Evolutionary conservation across 2,329 filamentous ascomycete species (phyloP), one percentile per base, ranked within the genome.

Genomic region (Diaporthe aspalathi): DNA sequence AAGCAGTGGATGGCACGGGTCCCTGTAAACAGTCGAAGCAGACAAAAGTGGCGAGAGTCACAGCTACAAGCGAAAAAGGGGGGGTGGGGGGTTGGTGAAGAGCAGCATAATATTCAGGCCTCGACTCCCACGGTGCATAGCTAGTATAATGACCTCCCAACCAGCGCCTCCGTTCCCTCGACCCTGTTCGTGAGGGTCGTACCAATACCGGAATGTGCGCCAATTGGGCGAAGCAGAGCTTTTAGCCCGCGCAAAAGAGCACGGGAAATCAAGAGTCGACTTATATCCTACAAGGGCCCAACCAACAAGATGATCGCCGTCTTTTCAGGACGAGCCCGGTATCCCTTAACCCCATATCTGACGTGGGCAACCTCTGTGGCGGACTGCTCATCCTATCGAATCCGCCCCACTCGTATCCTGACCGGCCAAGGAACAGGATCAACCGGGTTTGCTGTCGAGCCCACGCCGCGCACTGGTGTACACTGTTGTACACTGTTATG

Each of bases 51-150:
- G 12, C 35, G n/a, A 5, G 3, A 35, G 5, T 35, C 60, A 63
- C 57, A 3, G 2, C n/a, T 8, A 7, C 5, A 2, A 16, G 35
- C 2, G 5, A 7, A 14, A 14, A 0, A 17, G n/a, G 20, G 6
- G 12, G 27, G 8, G 24, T 11, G 22, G 11, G 14, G 1, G 11
- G 14, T 32, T 5, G 24, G 27, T 47, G 43, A 49, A 35, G 60
- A 63, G 60, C 60, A 49, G 60, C 43, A 49, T 63, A 16, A 49
- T 49, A 49, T 63, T 63, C 43, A 49, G 60, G 43, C 29, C 27
- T 29, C 29, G 12, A 49, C 35, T 35, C 60, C 49, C 60, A 43
- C 60, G 20, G 12, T 45, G 27, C 6, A 9, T 22, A 47, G 24
- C 60, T 63, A 49, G 60, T n/a, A 62, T 63, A 63, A 49, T 35